Evolutionary conservation across 805 yeast species (phyloP), one percentile per base, ranked within the genome.

Genomic region (Metahyphopichia silvanorum): DNA sequence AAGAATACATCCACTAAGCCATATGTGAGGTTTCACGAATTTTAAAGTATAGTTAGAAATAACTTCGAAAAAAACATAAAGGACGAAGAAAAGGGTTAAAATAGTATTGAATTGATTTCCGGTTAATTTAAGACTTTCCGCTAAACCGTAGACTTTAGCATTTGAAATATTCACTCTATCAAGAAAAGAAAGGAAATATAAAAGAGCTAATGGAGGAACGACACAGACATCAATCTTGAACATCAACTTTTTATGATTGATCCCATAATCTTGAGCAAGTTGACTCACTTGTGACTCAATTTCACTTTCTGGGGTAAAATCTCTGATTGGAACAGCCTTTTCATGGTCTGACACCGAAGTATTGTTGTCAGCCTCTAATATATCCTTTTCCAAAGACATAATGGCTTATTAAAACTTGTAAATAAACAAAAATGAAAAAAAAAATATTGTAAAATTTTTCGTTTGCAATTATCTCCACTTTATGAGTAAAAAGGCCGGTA

Each of bases 101-200:
- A 83, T 81, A 21, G 67, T 69, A 49, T 80, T 77, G 62, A 69
- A 82, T 47, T 82, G 80, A 43, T 69, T 67, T 6, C 82, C 82
- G 2, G 56, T 53, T 25, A 86, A 62, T 13, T 66, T 47, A 21
- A 86, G 55, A 36, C 78, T 83, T 1, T 47, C 56, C 14, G 68
- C 67, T 65, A 86, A 64, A 9, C 87, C 87, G 49, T 83, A 84
- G 34, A 81, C 73, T 38, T 77, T 77, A 6, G 95, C 94, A 56
- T 86, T 85, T 19, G 89, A 77, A 40, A 86, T 82, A 54, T 86
- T 86, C 37, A 85, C 89, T 55, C 94, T 69, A 54, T 86, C 94
- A 49, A 86, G 60, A 50, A 85, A 86, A 1, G 91, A 81, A 40
- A 85, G 69, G 55, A 86, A 76, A 49, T 86, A 86, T 27, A 86